These are phyloP conservation scores for Vaccinium macrocarpon DNA, from an alignment of 148 eudicot genomes.

Conservation along the genomic window DNA sequence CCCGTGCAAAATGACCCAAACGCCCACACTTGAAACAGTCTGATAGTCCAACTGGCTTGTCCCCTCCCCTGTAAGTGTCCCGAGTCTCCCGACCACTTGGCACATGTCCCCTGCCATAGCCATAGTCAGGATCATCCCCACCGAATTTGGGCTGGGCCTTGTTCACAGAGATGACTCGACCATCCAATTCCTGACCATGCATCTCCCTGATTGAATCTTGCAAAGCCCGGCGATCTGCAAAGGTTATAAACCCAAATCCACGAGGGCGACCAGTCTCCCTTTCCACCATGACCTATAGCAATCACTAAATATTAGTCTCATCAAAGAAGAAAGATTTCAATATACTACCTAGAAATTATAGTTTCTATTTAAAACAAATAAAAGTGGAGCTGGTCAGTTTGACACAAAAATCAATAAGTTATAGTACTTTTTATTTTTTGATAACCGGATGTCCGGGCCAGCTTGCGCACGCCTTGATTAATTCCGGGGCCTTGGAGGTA, in stretches of 20 bases:
- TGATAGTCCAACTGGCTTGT: conserved; percentile 26
- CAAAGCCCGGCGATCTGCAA: conserved; percentile 46
- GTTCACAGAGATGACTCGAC: conserved; percentile 50
- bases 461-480: too few relatives aligned
- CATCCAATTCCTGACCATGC: conserved; percentile 53
- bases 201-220: conserved; percentile 56
- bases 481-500: too few relatives aligned
- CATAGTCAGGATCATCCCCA: conserved; percentile 34
- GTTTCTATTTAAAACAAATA: neutral
- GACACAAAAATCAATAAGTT: neutral
- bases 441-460: too few relatives aligned
- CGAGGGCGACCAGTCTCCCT: conserved; percentile 60
- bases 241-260: conserved; percentile 55
- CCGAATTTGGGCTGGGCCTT: conserved; percentile 51
- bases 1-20: conserved; percentile 50
- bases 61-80: conserved; percentile 35
- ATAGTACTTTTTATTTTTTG: too few relatives aligned
- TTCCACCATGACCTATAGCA: conserved; percentile 45
- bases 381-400: neutral
- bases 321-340: neutral
- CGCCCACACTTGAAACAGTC: conserved; percentile 66
- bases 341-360: neutral
- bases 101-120: conserved; percentile 29
- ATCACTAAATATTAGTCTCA: conserved; percentile 3
- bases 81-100: conserved; percentile 27